phyloP scores from a whole-genome alignment of 2,329 filamentous ascomycete genomes.

The Annulohypoxylon truncatum region DNA sequence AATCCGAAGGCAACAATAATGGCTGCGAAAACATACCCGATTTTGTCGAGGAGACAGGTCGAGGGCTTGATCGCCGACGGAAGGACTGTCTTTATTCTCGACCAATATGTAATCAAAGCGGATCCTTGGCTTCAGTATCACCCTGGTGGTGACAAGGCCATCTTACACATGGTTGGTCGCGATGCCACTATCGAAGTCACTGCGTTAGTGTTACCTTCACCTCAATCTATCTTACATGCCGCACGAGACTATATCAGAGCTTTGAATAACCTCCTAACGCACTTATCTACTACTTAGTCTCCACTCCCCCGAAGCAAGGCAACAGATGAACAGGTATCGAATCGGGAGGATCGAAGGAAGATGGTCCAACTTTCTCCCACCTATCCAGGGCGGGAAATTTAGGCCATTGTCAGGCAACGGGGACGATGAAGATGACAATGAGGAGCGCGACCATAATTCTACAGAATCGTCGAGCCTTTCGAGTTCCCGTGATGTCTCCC shows the following conservation, averaged over 20 bases:
- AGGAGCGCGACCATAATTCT: constrained; percentile 43
- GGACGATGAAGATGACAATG: constrained; percentile 50
- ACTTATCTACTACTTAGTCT: constrained; percentile 64
- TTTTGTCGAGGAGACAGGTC: constrained; percentile 73
- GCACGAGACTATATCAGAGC: constrained; percentile 13
- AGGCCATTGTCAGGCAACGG: constrained; percentile 56
- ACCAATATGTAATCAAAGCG: constrained; percentile 84
- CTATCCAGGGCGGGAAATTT: constrained; percentile 89
- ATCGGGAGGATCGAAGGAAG: constrained; percentile 83
- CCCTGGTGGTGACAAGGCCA: constrained; percentile 90
- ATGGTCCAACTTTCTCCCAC: constrained; percentile 90
- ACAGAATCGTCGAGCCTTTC: constrained; percentile 59
- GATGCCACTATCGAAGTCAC: constrained; percentile 96
- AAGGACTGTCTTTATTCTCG: constrained; percentile 81
- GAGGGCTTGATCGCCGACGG: constrained; percentile 88
- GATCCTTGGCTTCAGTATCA: constrained; percentile 92
- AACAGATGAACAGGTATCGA: constrained; percentile 82
- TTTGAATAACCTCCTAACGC: constrained; percentile 30
- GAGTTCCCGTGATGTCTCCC: constrained; percentile 65
- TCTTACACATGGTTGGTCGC: constrained; percentile 91
- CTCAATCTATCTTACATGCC: constrained; percentile 27
- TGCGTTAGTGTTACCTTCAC: constrained; percentile 69
- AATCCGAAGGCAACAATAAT: constrained; percentile 32
- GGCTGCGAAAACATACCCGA: constrained; percentile 53
- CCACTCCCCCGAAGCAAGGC: constrained; percentile 81